Conservation (phyloP, 2,329 filamentous ascomycete genomes). For the Thielaviopsis ethacetica region DNA sequence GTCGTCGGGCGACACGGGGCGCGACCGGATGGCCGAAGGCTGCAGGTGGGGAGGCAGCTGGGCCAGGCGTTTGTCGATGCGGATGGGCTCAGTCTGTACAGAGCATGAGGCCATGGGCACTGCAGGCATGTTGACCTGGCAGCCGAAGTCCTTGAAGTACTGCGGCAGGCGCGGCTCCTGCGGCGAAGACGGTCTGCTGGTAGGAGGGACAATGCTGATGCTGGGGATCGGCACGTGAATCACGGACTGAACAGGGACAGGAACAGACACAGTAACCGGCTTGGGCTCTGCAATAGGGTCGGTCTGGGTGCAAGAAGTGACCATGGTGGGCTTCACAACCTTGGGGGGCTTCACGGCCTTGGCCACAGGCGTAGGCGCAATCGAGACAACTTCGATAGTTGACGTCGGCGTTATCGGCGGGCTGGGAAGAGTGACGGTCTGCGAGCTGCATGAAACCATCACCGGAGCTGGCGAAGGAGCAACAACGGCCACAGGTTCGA, state of each 20-base stretch:
- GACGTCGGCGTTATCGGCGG: conserved; percentile 49
- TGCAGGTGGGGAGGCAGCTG: conserved; percentile 63
- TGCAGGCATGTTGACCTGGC: conserved; percentile 46
- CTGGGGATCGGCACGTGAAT: conserved; percentile 50
- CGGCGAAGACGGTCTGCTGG: conserved; percentile 66
- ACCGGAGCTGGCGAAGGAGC: background rate
- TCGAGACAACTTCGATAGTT: conserved; percentile 25
- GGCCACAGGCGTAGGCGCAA: conserved; percentile 21
- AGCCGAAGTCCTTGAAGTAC: conserved; percentile 65
- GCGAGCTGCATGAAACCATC: conserved; percentile 51
- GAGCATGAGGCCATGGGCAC: conserved; percentile 18
- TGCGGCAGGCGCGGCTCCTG: conserved; percentile 60
- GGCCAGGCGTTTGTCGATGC: conserved; percentile 60
- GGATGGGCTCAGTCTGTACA: conserved; percentile 82
- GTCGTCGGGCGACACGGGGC: conserved; percentile 37
- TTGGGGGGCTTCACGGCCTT: conserved; percentile 12
- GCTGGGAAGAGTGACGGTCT: conserved; percentile 46
- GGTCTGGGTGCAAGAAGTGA: conserved; percentile 47
- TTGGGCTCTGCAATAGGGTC: conserved; percentile 20
- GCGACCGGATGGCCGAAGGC: conserved; percentile 55
- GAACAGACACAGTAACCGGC: conserved; percentile 17
- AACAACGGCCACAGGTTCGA: conserved; percentile 25
- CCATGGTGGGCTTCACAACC: conserved; percentile 25
- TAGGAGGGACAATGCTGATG: conserved; percentile 83
- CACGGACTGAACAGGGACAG: conserved; percentile 13